phyloP scores from a whole-genome alignment of 208 protist genomes.

The Trypanosoma rangeli region DNA sequence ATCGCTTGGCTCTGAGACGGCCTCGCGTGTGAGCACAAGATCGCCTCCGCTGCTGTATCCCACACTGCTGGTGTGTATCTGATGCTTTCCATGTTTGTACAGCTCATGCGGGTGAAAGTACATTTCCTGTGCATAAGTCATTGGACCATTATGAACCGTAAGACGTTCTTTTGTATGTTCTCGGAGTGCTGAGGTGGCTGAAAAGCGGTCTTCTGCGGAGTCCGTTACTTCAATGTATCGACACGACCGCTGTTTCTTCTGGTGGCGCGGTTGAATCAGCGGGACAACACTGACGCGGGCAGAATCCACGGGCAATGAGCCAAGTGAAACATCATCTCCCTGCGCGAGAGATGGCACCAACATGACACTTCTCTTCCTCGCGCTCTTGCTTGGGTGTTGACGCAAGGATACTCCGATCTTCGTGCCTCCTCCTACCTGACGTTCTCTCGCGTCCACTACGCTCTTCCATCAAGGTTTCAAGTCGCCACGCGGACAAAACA shows the following conservation, averaged over 20 bases:
- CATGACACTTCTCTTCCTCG: background rate
- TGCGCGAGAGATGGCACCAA: constrained; percentile 1
- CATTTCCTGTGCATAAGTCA: constrained; percentile 65
- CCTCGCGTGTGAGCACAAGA: constrained; percentile 76
- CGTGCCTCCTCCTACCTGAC: background rate
- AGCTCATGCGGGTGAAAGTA: constrained; percentile 89
- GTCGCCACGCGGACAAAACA: background rate
- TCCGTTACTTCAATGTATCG: constrained; percentile 70
- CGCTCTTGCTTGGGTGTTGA: background rate
- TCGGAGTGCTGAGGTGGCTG: constrained; percentile 44
- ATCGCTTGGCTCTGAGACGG: constrained; percentile 78
- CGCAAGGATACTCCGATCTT: too few species aligned
- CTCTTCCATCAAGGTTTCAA: background rate
- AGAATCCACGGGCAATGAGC: background rate
- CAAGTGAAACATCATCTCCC: background rate
- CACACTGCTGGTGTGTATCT: constrained; percentile 78
- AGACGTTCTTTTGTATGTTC: constrained; percentile 68
- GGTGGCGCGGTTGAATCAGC: constrained; percentile 80
- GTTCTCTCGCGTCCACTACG: background rate
- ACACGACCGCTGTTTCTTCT: constrained; percentile 61
- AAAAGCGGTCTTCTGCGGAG: constrained; percentile 37
- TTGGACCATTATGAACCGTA: constrained; percentile 56
- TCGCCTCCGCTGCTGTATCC: constrained; percentile 89
- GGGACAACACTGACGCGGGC: constrained; percentile 40
- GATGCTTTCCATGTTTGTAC: constrained; percentile 69